Evolutionary conservation across 805 yeast genomes (phyloP).

Genomic region (Saturnispora zaruensis): DNA sequence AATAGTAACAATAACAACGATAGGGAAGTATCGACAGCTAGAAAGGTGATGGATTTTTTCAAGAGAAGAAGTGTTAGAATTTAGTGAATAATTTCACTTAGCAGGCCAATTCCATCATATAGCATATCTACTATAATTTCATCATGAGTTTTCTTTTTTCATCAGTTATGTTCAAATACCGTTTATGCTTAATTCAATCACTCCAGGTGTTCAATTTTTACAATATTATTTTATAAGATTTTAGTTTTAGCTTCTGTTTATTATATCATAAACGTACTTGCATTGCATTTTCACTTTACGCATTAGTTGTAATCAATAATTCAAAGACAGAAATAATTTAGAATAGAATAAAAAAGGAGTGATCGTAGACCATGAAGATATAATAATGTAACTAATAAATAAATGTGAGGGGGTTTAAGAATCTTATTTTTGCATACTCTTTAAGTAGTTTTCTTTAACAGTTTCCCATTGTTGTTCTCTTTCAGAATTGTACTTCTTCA

Average conservation of each 20-base stretch:
- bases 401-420: conserved; percentile 7
- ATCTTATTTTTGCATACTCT: conserved; percentile 28
- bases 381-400: conserved; percentile 12
- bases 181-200: background rate
- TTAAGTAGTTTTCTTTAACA: conserved; percentile 29
- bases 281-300: background rate
- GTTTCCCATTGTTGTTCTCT: conserved; percentile 28
- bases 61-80: conserved; percentile 50
- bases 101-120: background rate
- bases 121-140: background rate
- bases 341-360: conserved; percentile 4
- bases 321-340: conserved; percentile 4
- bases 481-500: conserved; percentile 27
- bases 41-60: conserved; percentile 70
- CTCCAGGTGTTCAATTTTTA: background rate
- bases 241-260: conserved; percentile 1
- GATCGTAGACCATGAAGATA: conserved; percentile 7
- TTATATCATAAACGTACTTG: background rate
- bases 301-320: background rate
- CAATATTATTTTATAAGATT: background rate
- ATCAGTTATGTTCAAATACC: background rate
- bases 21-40: conserved; percentile 66
- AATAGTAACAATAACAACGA: conserved; percentile 18
- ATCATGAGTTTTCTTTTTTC: background rate
- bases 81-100: conserved; percentile 7